Percentiles rank a stretch among this genome's conserved stretches.
Conservation (phyloP, 768 basidiomycete genomes). For the Pulveroboletus sp. region DNA sequence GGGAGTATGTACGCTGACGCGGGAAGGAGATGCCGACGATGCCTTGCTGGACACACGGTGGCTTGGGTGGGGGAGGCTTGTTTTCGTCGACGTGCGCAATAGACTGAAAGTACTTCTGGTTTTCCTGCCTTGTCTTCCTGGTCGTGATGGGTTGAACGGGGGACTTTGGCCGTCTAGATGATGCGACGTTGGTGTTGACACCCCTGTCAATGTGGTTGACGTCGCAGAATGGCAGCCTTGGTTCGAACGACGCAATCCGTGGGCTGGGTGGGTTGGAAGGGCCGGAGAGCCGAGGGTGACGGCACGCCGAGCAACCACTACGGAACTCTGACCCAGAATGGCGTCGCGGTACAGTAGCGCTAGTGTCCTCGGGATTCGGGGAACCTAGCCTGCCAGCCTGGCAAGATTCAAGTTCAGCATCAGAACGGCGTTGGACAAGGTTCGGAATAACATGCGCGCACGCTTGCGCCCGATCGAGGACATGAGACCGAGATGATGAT, state of each 20-base stretch:
- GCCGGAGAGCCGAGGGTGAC: conserved; percentile 16
- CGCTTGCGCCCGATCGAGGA: conserved; percentile 1
- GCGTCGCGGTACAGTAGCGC: conserved; percentile 1
- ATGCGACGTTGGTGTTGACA: neutral
- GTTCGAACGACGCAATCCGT: neutral
- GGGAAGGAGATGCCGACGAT: conserved; percentile 13
- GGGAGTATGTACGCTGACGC: conserved; percentile 6
- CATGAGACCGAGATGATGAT: neutral
- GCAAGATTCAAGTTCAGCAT: neutral
- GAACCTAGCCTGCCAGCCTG: conserved; percentile 1
- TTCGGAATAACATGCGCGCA: conserved; percentile 1
- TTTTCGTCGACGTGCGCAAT: conserved; percentile 17
- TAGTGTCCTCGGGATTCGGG: conserved; percentile 15
- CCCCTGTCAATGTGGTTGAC: neutral
- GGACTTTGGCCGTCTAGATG: neutral
- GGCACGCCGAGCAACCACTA: conserved; percentile 28
- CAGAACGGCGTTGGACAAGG: neutral
- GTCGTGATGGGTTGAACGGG: neutral
- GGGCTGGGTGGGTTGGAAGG: conserved; percentile 13
- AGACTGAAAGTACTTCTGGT: neutral
- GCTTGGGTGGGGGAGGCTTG: conserved; percentile 7
- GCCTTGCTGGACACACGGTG: neutral
- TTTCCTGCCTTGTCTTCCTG: conserved; percentile 11
- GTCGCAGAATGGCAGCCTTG: neutral
- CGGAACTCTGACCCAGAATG: conserved; percentile 21